These are phyloP conservation scores for Penicillium atrosanguineum DNA, from an alignment of 495 filamentous ascomycete genomes.

Conservation along the genomic window DNA sequence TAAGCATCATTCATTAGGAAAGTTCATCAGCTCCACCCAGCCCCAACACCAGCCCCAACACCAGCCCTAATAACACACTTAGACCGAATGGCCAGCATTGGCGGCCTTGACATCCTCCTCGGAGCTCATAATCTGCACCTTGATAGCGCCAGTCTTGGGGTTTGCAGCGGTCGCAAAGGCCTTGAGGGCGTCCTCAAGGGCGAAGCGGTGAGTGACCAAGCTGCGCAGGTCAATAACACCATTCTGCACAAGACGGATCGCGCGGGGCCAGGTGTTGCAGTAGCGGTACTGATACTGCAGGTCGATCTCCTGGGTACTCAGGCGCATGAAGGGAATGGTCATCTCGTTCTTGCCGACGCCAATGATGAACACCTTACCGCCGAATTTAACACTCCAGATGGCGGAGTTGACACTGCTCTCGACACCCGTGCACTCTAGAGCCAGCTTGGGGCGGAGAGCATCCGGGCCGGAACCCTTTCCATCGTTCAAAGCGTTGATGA, in stretches of 20 bases:
- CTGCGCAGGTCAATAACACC: conserved; percentile 75
- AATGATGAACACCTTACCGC: conserved; percentile 90
- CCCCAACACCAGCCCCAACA: not conserved
- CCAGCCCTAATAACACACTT: conserved; percentile 6
- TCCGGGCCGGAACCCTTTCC: conserved; percentile 52
- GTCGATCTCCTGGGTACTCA: conserved; percentile 87
- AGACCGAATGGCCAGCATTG: conserved; percentile 36
- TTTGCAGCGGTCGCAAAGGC: conserved; percentile 86
- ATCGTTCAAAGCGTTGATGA: conserved; percentile 54
- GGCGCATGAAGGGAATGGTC: conserved; percentile 88
- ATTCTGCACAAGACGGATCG: conserved; percentile 81
- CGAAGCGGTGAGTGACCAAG: conserved; percentile 84
- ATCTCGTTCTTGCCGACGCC: conserved; percentile 94
- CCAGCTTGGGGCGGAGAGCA: conserved; percentile 70
- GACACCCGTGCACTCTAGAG: conserved; percentile 90
- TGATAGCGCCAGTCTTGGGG: conserved; percentile 90
- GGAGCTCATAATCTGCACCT: conserved; percentile 76
- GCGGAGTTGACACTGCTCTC: conserved; percentile 81
- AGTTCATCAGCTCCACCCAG: conserved; percentile 12
- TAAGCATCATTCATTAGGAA: conserved; percentile 21
- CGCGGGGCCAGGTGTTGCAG: conserved; percentile 90
- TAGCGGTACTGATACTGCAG: conserved; percentile 96
- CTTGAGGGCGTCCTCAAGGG: conserved; percentile 79
- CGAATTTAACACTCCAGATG: conserved; percentile 86
- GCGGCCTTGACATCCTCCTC: conserved; percentile 46